Evolutionary conservation across 2,329 filamentous ascomycete genomes (phyloP), one percentile per base, ranked within the genome.

Genomic region (Coniochaeta hoffmannii): DNA sequence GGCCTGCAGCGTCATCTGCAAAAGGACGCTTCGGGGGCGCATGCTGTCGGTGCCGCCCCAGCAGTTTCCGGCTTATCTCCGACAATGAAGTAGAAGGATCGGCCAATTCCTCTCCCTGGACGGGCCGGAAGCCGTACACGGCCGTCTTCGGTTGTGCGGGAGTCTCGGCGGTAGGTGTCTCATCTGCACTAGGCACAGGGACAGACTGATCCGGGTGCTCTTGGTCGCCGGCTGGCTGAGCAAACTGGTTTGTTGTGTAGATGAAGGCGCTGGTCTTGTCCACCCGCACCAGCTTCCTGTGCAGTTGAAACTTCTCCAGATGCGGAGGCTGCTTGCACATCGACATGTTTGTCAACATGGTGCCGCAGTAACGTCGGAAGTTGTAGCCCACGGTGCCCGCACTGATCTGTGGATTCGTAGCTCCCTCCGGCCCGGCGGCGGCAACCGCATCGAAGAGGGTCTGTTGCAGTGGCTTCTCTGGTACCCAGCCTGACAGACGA

Each of bases 251-350:
- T 12, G 60, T 62, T n/a, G 67, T 69, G 55, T 73, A 76, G 49
- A 71, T 69, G 58, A 75, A 76, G 10, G 71, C 70, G 53, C 69
- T 70, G 28, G 71, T 73, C 58, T 72, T 75, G 10, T 72, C 71
- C 2, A 67, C 57, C 8, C 73, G 71, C 9, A 66, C 66, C 4
- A 73, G 62, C 46, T 70, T 64, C 51, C 70, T 71, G 34, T 59
- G 64, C 24, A 76, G 65, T 54, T 71, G 68, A 30, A 76, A 70
- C 19, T 72, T 68, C 30, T 66, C 61, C 36, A 77, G 63, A 52
- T 75, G 69, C 14, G 61, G 50, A 17, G 74, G 74, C 56, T 77
- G 73, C n/a, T 70, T 64, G 4, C 62, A 61, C 34, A 64, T 62
- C 58, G 72, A 62, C 46, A 70, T 58, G 53, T 64, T 66, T 2